Base-by-base conservation (phyloP, 192 early-diverging fungal species). In the Mortierella hygrophila region DNA sequence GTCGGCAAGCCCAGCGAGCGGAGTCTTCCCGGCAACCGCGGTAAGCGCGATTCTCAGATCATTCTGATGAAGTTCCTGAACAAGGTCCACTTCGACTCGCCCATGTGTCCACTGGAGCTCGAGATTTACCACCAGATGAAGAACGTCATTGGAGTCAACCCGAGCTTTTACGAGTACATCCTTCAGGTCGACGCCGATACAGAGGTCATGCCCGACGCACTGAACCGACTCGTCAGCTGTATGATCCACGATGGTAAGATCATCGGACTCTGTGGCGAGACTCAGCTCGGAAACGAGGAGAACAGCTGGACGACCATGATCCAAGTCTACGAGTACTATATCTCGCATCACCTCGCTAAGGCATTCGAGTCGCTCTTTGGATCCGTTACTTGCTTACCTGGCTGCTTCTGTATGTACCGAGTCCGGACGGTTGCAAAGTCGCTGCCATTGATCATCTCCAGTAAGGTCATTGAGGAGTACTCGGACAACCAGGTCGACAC, bases 11-110 rank as follows among this genome's bases (percentile, higher is more conserved):
- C 95, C 0, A 91, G 90, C 40, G 98, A 99, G 87, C 91, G 93
- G 35, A 91, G 90, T 47, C 93, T 94, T n/a, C 97, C 98, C 38
- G 98, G 98, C 44, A 99, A 99, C 88, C 92, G 97, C 74, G 98
- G 98, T 78, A 99, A 99, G 89, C 97, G 98, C 73, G 98, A 99
- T 90, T 99, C 98, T 52, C 98, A 99, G 90, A 91, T 99, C 81
- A 93, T 98, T 71, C 88, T 97, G 72, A 99, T 99, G 95, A 91
- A 93, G 70, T 99, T 98, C 91, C 89, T 99, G 63, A 97, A 94
- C 84, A 93, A 94, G 75, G 97, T 99, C 44, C 96, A 98, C 87
- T 98, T 96, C 89, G 95, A 98, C 76, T 83, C 94, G 42, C 91
- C 93, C 52, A 98, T 99, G 97, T 91, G 93, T 71, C 96, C 97